Base-by-base conservation (phyloP, 768 basidiomycete genomes). In the Lactarius hengduanensis region DNA sequence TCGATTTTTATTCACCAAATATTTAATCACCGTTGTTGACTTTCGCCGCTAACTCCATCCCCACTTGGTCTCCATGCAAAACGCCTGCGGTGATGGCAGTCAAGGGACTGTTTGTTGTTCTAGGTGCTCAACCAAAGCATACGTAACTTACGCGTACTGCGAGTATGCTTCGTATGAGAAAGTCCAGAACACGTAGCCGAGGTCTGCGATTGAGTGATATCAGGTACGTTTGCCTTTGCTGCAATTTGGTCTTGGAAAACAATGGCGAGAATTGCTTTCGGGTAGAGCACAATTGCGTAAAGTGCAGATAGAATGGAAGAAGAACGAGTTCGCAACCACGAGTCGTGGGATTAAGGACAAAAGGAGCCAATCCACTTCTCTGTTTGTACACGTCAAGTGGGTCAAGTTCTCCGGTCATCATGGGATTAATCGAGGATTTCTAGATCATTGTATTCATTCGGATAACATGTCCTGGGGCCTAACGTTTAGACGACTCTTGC, bases 341-440 rank as follows among this genome's bases (percentile, higher is more conserved):
- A 56, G 30, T 32, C 18, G 4, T 9, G 30, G 30, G 10, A 32
- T 9, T 34, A 16, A n/a, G 30, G 30, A 55, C 26, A 55, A 28
- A 30, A 55, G 15, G 28, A 56, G 28, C 32, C 32, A 56, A 56
- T 10, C 9, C 26, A 59, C 28, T 58, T 40, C 22, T n/a, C n/a
- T 59, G 40, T 47, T 43, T 60, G 40, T 59, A 60, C 59, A 60
- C 59, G 59, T 61, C 59, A 50, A 50, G 30, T 60, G 47, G 45
- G 45, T 36, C 45, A 50, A 50, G 20, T 60, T 30, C 45, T 47
- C 59, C 43, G 41, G 28, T 28, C 32, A 47, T 60, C 59, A 60
- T 28, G 30, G 8, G 16, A 30, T 50, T 36, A 28, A 43, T 57
- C 26, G 50, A 53, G 50, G 13, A 53, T 56, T 30, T 56, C 54